phyloP scores from a whole-genome alignment of 2,329 filamentous ascomycete genomes.

The Fusarium mexicanum region DNA sequence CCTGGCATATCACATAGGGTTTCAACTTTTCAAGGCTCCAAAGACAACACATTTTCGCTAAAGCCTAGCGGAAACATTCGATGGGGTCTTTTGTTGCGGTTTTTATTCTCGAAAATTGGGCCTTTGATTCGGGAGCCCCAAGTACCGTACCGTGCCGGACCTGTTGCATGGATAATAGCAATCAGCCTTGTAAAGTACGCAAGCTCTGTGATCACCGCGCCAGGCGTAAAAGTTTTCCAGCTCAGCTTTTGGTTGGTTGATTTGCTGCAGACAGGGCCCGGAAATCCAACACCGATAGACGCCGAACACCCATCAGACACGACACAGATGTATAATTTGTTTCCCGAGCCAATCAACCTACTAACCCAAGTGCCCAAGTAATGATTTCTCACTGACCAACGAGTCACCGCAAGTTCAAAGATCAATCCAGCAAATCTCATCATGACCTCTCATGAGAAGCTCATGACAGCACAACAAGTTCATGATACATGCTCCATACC shows the following conservation, averaged over 20 bases:
- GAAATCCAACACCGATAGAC: background rate
- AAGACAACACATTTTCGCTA: background rate
- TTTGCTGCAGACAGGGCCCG: background rate
- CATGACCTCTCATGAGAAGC: background rate
- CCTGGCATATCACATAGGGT: background rate
- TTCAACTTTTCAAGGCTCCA: background rate
- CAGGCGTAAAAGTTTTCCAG: background rate
- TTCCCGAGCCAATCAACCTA: background rate
- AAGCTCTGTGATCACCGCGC: slow-evolving; percentile 1
- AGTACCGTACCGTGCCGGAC: background rate
- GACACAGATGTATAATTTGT: background rate
- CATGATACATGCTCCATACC: slow-evolving; percentile 2
- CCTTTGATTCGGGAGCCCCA: slow-evolving; percentile 16
- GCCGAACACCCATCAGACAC: background rate
- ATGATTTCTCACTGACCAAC: background rate
- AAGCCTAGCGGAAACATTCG: background rate
- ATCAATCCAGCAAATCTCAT: background rate
- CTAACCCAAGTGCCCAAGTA: background rate
- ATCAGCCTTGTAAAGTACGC: slow-evolving; percentile 24
- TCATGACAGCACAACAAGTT: background rate
- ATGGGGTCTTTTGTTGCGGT: slow-evolving; percentile 13
- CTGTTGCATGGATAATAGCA: background rate
- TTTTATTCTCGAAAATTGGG: slow-evolving; percentile 29
- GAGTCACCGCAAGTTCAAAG: background rate
- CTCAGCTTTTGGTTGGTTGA: background rate